A percentile compares a stretch with the other conserved stretches of the same genome.
phyloP scores from a whole-genome alignment of 2,329 filamentous ascomycete genomes.

The Aspergillus sp. region DNA sequence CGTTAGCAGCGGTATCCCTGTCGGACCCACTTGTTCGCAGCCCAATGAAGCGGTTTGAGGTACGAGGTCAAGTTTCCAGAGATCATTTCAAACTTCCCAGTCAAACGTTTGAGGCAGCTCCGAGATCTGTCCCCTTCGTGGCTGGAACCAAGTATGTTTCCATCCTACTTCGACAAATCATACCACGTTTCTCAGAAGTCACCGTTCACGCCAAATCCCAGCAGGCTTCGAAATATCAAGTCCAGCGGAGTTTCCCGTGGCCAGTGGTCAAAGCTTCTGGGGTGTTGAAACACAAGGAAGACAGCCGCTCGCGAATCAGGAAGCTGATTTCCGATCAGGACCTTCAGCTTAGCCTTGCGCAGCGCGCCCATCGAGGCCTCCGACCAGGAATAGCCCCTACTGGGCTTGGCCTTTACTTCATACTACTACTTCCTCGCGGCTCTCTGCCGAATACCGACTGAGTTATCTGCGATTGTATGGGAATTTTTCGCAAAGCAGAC shows the following conservation, averaged over 20 bases:
- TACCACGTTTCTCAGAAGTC: background rate
- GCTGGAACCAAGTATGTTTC: background rate
- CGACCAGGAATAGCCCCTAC: background rate
- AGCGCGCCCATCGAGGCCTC: background rate
- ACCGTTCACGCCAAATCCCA: background rate
- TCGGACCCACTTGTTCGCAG: slow-evolving; percentile 7
- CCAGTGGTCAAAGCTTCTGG: slow-evolving; percentile 5
- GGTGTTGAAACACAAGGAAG: slow-evolving; percentile 6
- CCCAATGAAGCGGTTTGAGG: slow-evolving; percentile 15
- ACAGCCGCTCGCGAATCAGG: slow-evolving; percentile 4
- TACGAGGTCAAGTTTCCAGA: background rate
- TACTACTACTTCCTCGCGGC: background rate
- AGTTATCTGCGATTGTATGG: background rate
- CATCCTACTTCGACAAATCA: background rate
- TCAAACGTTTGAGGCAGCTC: background rate
- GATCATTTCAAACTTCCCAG: slow-evolving; percentile 15
- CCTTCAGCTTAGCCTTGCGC: background rate
- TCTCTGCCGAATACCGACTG: background rate
- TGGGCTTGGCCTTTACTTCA: background rate
- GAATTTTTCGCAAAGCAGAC: background rate
- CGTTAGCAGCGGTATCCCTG: slow-evolving; percentile 22
- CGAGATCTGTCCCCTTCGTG: slow-evolving; percentile 16
- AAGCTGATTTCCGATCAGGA: slow-evolving; percentile 1
- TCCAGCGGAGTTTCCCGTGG: slow-evolving; percentile 5
- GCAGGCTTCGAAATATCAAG: background rate